A percentile compares a stretch with the other conserved stretches of the same genome.
These are phyloP conservation scores for Venturiaceae sp. DNA, from an alignment of 2,329 filamentous ascomycete species.

Conservation along the genomic window DNA sequence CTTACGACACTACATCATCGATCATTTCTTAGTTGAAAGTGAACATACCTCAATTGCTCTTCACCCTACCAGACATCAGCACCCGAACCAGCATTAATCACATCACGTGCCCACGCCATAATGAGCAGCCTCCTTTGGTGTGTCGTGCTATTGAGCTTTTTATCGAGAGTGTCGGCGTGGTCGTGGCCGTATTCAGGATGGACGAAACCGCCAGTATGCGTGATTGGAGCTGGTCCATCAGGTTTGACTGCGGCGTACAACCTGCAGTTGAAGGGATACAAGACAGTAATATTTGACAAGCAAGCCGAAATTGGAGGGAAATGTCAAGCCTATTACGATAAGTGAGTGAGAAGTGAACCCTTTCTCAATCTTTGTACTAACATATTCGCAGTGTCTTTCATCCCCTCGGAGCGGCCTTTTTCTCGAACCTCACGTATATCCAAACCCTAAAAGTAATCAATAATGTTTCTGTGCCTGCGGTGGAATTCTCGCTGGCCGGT, in stretches of 20 bases:
- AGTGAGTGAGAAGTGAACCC: constrained; percentile 19
- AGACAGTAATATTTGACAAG: constrained; percentile 25
- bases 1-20: neutral
- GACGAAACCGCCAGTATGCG: constrained; percentile 22
- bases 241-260: constrained; percentile 23
- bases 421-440: constrained; percentile 25
- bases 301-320: constrained; percentile 25
- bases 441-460: constrained; percentile 25
- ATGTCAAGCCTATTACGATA: constrained; percentile 25
- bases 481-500: constrained; percentile 22
- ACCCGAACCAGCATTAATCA: too few relatives aligned
- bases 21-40: neutral
- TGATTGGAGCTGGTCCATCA: constrained; percentile 26
- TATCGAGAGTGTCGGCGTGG: constrained; percentile 17
- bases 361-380: neutral
- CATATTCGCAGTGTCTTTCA: constrained; percentile 17
- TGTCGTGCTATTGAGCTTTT: constrained; percentile 15
- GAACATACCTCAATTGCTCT: too few relatives aligned
- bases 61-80: too few relatives aligned
- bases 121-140: constrained; percentile 16
- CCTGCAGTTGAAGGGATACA: constrained; percentile 23
- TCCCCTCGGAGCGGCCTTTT: constrained; percentile 27
- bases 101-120: constrained; percentile 10
- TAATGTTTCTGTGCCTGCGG: constrained; percentile 20
- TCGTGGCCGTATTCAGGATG: constrained; percentile 11